These are phyloP conservation scores for Mytilinidion resinicola DNA, from an alignment of 495 filamentous ascomycete species.

Conservation along the genomic window DNA sequence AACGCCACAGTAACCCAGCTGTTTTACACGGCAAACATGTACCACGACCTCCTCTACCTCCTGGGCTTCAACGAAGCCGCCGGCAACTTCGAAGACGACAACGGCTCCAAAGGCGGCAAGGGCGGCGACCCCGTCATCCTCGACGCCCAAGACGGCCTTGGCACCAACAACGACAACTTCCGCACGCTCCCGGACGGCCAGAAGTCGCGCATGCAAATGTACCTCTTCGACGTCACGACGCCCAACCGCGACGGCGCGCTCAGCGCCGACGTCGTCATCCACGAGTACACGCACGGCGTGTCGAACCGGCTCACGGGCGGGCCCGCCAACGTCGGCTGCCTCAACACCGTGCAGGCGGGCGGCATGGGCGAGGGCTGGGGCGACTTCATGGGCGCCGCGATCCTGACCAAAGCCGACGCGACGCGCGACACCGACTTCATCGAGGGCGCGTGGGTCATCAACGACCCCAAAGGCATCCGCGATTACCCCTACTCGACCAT, in stretches of 20 bases:
- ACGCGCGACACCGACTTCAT: conserved; percentile 43
- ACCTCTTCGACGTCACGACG: conserved; percentile 38
- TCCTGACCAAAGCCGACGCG: conserved; percentile 44
- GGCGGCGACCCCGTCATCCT: conserved; percentile 49
- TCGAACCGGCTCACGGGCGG: conserved; percentile 54
- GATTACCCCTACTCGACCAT: conserved; percentile 47
- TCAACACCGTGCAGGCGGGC: conserved; percentile 41
- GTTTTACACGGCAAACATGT: conserved; percentile 49
- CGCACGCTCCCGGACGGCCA: conserved; percentile 46
- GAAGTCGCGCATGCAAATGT: conserved; percentile 48
- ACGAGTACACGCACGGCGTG: conserved; percentile 40
- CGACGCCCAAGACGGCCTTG: conserved; percentile 48
- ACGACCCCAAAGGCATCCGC: conserved; percentile 41
- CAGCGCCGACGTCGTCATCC: conserved; percentile 46
- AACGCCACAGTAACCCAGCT: conserved; percentile 46
- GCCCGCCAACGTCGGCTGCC: conserved; percentile 44
- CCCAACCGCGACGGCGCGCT: conserved; percentile 44
- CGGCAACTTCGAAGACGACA: conserved; percentile 51
- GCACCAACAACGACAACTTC: conserved; percentile 49
- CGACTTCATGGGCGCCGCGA: conserved; percentile 48
- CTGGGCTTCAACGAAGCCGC: conserved; percentile 50
- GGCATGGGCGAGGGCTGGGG: conserved; percentile 54
- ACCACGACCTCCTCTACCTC: conserved; percentile 49
- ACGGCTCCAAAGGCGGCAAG: conserved; percentile 42
- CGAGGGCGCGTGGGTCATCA: conserved; percentile 43